Conservation (phyloP, 2,329 filamentous ascomycete genomes). For the Lasiodiplodia gonubiensis region DNA sequence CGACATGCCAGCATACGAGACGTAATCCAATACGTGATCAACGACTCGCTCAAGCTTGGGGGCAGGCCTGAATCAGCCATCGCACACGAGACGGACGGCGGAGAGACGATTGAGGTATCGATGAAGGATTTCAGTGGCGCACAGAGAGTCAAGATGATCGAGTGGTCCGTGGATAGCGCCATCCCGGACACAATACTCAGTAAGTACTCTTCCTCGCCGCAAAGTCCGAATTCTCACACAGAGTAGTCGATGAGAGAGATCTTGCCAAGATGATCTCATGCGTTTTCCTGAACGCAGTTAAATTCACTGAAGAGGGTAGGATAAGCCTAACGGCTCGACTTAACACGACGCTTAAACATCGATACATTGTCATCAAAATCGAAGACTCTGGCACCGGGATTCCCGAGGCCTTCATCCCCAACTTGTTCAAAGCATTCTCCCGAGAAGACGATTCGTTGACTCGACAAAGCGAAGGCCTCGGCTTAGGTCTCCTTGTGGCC, state of each 20-base stretch:
- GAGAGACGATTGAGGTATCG: conserved; percentile 57
- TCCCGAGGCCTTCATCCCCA: conserved; percentile 67
- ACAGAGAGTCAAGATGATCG: conserved; percentile 53
- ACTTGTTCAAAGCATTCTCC: conserved; percentile 73
- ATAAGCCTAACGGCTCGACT: conserved; percentile 63
- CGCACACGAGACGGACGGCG: conserved; percentile 52
- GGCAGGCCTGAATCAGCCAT: conserved; percentile 59
- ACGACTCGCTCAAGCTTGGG: conserved; percentile 58
- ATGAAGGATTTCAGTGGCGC: conserved; percentile 52
- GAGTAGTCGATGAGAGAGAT: conserved; percentile 64
- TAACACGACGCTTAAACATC: conserved; percentile 49
- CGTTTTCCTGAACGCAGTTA: conserved; percentile 70
- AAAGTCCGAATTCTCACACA: conserved; percentile 30
- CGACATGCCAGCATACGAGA: conserved; percentile 56
- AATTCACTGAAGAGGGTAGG: conserved; percentile 70
- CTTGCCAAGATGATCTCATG: conserved; percentile 68
- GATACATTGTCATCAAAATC: conserved; percentile 66
- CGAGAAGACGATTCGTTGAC: conserved; percentile 72
- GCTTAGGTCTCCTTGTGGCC: conserved; percentile 72
- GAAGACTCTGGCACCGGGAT: conserved; percentile 73
- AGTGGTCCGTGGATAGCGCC: conserved; percentile 56
- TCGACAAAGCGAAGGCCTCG: conserved; percentile 70
- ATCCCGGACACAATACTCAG: conserved; percentile 61
- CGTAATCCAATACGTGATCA: conserved; percentile 58
- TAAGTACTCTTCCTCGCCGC: conserved; percentile 32